Evolutionary conservation across 176 grass and related monocot species (phyloP).

Genomic region (Dactylis glomerata): DNA sequence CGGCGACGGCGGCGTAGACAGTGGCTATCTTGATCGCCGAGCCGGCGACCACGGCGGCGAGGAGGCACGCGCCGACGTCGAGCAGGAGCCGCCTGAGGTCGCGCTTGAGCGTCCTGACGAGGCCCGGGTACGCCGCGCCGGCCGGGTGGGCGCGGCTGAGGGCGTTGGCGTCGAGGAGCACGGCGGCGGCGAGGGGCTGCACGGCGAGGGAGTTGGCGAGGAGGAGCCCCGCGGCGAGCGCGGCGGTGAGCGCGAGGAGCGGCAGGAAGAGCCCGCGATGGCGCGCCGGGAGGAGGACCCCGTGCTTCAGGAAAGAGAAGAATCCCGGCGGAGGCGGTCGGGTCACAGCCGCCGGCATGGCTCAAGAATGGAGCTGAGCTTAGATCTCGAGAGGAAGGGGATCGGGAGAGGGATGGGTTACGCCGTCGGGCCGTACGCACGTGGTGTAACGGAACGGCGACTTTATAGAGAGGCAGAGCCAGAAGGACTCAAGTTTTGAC

Average conservation of each 20-base stretch:
- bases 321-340: conserved; percentile 5
- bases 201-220: conserved; percentile 41
- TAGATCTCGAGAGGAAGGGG: neutral
- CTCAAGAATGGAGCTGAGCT: neutral
- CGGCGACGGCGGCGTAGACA: conserved; percentile 32
- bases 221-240: conserved; percentile 36
- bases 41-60: neutral
- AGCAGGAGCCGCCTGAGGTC: conserved; percentile 10
- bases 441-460: neutral
- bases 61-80: conserved; percentile 14
- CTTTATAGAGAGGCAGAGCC: neutral
- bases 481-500: neutral
- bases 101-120: neutral
- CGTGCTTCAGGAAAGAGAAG: conserved; percentile 37
- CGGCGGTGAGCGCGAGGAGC: conserved; percentile 24
- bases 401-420: neutral
- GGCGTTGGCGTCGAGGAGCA: conserved; percentile 22
- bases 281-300: conserved; percentile 15
- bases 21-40: conserved; percentile 42
- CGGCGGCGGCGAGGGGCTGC: conserved; percentile 34
- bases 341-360: conserved; percentile 24
- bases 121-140: conserved; percentile 15
- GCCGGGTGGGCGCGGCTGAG: conserved; percentile 22
- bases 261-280: conserved; percentile 29
- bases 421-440: neutral